phyloP scores from a whole-genome alignment of 2,329 filamentous ascomycete species.

The Xylaria hypoxylon region DNA sequence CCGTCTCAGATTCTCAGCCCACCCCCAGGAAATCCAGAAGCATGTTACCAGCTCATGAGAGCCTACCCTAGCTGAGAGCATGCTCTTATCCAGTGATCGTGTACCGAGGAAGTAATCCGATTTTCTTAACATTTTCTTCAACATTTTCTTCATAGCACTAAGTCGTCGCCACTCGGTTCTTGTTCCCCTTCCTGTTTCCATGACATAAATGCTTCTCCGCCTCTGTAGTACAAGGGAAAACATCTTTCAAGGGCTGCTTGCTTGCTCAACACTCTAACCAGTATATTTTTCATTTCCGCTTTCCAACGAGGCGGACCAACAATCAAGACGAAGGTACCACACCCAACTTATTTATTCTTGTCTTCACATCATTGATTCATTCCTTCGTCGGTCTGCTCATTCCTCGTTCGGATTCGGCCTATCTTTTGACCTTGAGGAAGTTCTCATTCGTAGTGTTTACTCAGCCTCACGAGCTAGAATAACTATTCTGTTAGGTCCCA shows the following conservation, averaged over 20 bases:
- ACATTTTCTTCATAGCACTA: not conserved
- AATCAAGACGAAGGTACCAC: not conserved
- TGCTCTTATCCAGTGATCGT: not conserved
- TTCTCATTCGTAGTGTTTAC: constrained; percentile 8
- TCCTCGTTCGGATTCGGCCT: constrained; percentile 3
- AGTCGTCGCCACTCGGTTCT: not conserved
- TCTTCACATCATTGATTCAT: not conserved
- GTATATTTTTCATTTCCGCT: not conserved
- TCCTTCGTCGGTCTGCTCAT: not conserved
- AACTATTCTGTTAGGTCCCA: constrained; percentile 2
- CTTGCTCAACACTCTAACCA: not conserved
- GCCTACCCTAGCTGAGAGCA: constrained; percentile 17
- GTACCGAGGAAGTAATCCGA: constrained; percentile 1
- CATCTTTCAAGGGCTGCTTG: not conserved
- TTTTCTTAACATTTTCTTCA: not conserved
- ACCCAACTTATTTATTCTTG: not conserved
- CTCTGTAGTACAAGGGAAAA: not conserved
- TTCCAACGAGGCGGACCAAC: not conserved
- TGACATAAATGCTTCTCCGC: not conserved
- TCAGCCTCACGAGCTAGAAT: constrained; percentile 28
- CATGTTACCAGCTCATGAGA: constrained; percentile 41
- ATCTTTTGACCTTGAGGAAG: constrained; percentile 4
- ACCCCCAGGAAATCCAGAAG: constrained; percentile 40
- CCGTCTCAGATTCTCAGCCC: constrained; percentile 36
- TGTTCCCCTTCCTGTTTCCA: not conserved